A percentile compares a stretch with the other conserved stretches of the same genome.
Evolutionary conservation across 176 grass and related monocot species (phyloP).

Genomic region (Dendrocalamus sinicus): DNA sequence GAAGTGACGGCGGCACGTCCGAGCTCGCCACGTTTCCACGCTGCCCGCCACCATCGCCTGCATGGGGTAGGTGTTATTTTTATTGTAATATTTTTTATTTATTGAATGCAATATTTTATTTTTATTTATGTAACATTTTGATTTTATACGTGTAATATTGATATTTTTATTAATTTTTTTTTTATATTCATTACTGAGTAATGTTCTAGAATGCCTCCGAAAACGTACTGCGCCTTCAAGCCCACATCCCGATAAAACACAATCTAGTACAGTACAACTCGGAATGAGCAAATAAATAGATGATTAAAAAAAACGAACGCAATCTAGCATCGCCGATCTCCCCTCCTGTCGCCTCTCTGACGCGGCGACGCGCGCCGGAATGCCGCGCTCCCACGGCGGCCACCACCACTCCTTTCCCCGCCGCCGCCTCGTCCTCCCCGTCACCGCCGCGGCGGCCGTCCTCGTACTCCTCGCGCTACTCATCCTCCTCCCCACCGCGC

Average conservation of each 20-base stretch:
- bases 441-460: constrained; percentile 41
- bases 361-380: constrained; percentile 37
- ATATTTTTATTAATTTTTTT: too few species aligned
- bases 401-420: constrained; percentile 6
- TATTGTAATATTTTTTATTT: too few species aligned
- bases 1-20: too few species aligned
- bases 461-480: constrained; percentile 51
- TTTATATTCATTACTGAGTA: too few species aligned
- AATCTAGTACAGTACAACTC: not conserved
- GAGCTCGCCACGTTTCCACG: too few species aligned
- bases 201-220: not conserved
- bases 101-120: too few species aligned
- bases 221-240: not conserved
- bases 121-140: too few species aligned
- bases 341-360: constrained; percentile 12
- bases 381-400: constrained; percentile 41
- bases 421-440: constrained; percentile 46
- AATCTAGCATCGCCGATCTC: constrained; percentile 15
- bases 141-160: too few species aligned
- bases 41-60: too few species aligned
- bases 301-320: not conserved
- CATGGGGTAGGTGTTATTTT: too few species aligned
- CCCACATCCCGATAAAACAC: not conserved
- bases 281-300: not conserved
- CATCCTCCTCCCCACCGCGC: constrained; percentile 25